Conservation (phyloP, 306 rosid species). For the Phaseolus lunatus region DNA sequence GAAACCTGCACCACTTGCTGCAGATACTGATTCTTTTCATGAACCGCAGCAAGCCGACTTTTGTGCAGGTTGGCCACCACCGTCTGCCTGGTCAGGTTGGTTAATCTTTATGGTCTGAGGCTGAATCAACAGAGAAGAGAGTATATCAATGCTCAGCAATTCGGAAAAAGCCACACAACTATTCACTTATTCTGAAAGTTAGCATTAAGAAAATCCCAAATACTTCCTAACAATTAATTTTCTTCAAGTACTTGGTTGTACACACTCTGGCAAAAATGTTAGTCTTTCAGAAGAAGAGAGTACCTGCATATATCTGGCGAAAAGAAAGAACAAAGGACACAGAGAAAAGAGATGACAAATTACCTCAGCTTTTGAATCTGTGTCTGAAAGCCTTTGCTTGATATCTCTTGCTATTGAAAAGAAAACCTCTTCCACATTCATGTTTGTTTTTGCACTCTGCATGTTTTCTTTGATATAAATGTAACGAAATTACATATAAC, state of each 20-base stretch:
- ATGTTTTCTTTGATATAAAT: conserved; percentile 40
- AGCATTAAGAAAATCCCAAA: not conserved
- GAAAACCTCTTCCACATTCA: conserved; percentile 93
- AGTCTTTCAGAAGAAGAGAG: not conserved
- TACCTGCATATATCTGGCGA: not conserved
- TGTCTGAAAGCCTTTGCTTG: conserved; percentile 83
- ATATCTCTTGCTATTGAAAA: conserved; percentile 84
- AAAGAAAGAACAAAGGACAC: not conserved
- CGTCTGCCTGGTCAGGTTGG: conserved; percentile 57
- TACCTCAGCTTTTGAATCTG: conserved; percentile 78
- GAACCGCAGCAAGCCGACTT: conserved; percentile 79
- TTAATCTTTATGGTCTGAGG: conserved; percentile 74
- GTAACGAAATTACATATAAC: conserved; percentile 16
- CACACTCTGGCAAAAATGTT: not conserved
- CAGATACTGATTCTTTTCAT: conserved; percentile 41
- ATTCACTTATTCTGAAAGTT: conserved; percentile 5
- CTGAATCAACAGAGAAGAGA: conserved; percentile 53
- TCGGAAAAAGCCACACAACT: conserved; percentile 25
- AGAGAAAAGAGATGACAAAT: conserved; percentile 2
- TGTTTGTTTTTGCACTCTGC: conserved; percentile 93
- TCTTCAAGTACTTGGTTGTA: conserved; percentile 1
- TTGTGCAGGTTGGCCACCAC: conserved; percentile 64
- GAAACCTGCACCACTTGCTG: conserved; percentile 43
- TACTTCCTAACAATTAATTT: not conserved
- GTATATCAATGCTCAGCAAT: conserved; percentile 32